phyloP scores from a whole-genome alignment of 1,284 basidiomycete genomes.

The Tetrapyrgos nigripes region DNA sequence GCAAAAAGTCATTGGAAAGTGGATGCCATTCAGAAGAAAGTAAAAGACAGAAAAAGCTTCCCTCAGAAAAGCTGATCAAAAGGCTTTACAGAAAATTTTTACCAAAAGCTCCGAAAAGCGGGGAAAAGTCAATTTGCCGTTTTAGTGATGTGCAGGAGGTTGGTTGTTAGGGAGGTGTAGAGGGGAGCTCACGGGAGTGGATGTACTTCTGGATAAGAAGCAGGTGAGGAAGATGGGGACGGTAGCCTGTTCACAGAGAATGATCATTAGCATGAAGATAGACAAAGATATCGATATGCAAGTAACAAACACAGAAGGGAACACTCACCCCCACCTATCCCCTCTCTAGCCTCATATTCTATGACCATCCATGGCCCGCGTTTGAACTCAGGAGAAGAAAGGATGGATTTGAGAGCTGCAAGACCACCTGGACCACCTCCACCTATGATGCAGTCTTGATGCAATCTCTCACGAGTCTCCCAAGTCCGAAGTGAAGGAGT shows the following conservation, averaged over 20 bases:
- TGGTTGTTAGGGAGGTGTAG: slow-evolving; percentile 79
- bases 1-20: no score
- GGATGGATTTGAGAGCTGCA: slow-evolving; percentile 65
- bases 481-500: no score
- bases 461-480: no score
- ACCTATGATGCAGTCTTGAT: slow-evolving; percentile 63
- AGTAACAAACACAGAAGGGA: no score
- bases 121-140: no score
- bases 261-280: slow-evolving; percentile 3
- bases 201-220: neutral
- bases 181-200: slow-evolving; percentile 68
- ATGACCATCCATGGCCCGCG: slow-evolving; percentile 61
- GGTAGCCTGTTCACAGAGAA: slow-evolving; percentile 55
- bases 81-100: no score
- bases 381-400: slow-evolving; percentile 61
- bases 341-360: slow-evolving; percentile 67
- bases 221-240: slow-evolving; percentile 44
- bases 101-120: no score
- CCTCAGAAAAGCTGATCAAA: no score
- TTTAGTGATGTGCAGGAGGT: slow-evolving; percentile 79
- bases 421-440: slow-evolving; percentile 76
- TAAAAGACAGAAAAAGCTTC: no score
- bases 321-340: slow-evolving; percentile 67
- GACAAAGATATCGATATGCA: no score
- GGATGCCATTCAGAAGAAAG: no score